These are phyloP conservation scores for Penicillium ucsense DNA, from an alignment of 495 filamentous ascomycete genomes.

Conservation along the genomic window DNA sequence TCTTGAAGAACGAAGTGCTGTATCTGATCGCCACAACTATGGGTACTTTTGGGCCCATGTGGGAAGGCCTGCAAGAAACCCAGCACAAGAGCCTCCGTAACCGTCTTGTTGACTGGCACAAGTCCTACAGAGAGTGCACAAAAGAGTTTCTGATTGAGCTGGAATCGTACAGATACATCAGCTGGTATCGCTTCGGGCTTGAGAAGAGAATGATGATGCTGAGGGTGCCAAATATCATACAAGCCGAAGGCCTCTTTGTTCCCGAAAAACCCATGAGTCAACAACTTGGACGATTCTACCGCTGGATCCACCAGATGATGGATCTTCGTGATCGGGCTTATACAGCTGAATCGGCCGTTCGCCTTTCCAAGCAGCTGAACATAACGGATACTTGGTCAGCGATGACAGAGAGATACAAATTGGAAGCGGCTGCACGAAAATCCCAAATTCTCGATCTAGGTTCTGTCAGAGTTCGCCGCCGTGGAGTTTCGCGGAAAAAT, in stretches of 20 bases:
- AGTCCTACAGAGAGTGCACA: neutral
- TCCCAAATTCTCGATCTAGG: neutral
- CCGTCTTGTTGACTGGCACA: neutral
- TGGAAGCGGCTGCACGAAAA: neutral
- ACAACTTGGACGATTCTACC: constrained; percentile 6
- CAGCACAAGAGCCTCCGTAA: neutral
- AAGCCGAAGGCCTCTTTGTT: constrained; percentile 10
- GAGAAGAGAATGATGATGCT: constrained; percentile 12
- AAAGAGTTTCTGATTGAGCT: neutral
- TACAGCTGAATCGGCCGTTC: neutral
- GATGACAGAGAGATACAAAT: neutral
- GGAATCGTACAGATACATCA: constrained; percentile 7
- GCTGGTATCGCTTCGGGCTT: constrained; percentile 16
- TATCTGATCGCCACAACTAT: constrained; percentile 5
- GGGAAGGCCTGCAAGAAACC: neutral
- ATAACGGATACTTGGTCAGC: neutral
- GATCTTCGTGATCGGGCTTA: neutral
- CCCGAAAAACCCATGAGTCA: constrained; percentile 15
- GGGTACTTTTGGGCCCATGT: constrained; percentile 9
- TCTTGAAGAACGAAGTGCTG: constrained; percentile 5
- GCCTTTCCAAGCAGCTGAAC: neutral
- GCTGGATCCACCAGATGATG: constrained; percentile 4
- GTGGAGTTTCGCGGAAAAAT: neutral
- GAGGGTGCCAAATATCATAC: constrained; percentile 8
- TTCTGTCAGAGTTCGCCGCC: neutral